Percentiles rank a stretch among this genome's conserved stretches.
Conservation (phyloP, 805 yeast genomes). For the Saturnispora kantuleensis region DNA sequence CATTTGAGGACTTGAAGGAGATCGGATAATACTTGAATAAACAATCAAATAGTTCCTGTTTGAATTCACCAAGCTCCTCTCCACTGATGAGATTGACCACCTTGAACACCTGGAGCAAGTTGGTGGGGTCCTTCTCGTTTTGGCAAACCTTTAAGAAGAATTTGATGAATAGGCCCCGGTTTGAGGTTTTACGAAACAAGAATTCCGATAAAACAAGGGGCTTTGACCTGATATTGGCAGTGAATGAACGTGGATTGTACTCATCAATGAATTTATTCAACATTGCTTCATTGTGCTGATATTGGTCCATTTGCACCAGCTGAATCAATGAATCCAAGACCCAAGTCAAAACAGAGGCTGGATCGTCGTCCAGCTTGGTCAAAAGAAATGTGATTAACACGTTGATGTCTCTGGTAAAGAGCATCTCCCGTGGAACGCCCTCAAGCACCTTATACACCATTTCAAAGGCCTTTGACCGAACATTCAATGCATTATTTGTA, state of each 20-base stretch:
- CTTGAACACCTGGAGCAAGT: conserved; percentile 60
- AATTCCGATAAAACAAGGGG: conserved; percentile 31
- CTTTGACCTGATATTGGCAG: conserved; percentile 53
- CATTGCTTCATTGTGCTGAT: conserved; percentile 31
- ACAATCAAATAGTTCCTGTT: conserved; percentile 73
- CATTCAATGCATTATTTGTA: conserved; percentile 36
- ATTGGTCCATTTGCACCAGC: conserved; percentile 42
- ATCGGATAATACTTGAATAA: conserved; percentile 95
- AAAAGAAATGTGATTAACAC: conserved; percentile 49
- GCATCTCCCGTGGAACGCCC: conserved; percentile 18
- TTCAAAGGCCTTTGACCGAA: conserved; percentile 32
- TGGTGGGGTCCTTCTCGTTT: conserved; percentile 93
- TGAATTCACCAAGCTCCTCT: conserved; percentile 27
- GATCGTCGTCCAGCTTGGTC: conserved; percentile 58
- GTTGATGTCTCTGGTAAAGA: conserved; percentile 35
- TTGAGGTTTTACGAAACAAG: background rate
- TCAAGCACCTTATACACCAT: conserved; percentile 32
- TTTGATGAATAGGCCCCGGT: conserved; percentile 34
- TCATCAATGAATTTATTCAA: conserved; percentile 27
- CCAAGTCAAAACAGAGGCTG: conserved; percentile 34
- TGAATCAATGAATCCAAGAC: conserved; percentile 45
- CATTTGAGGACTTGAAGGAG: conserved; percentile 89
- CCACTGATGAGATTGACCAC: conserved; percentile 40
- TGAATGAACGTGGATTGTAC: conserved; percentile 47
- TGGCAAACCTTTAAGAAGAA: conserved; percentile 59